phyloP scores from a whole-genome alignment of 2,329 filamentous ascomycete species.

The Nannizziopsis barbatae region DNA sequence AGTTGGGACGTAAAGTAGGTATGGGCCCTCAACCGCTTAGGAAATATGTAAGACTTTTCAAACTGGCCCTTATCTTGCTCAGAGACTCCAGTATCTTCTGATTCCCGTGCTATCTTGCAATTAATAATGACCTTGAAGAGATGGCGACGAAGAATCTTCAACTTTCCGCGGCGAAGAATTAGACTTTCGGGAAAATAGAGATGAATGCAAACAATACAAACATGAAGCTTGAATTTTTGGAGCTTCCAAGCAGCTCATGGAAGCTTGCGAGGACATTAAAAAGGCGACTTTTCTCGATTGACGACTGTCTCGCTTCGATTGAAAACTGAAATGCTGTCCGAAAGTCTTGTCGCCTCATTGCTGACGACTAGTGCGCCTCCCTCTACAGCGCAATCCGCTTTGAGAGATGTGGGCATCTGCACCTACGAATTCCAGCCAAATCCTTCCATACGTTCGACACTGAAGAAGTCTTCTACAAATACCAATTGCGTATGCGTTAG shows the following conservation, averaged over 20 bases:
- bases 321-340: conserved; percentile 34
- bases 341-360: conserved; percentile 39
- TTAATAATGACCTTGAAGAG: background rate
- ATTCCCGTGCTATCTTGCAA: too few species aligned
- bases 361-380: conserved; percentile 26
- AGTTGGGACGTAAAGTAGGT: background rate
- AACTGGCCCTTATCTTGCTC: too few species aligned
- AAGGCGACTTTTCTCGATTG: background rate
- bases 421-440: conserved; percentile 70
- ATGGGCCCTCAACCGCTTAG: too few species aligned
- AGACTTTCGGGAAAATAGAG: background rate
- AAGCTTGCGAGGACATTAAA: background rate
- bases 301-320: background rate
- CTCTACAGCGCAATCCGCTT: conserved; percentile 36
- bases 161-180: conserved; percentile 1
- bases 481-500: conserved; percentile 69
- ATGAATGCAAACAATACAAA: conserved; percentile 6
- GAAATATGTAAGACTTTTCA: too few species aligned
- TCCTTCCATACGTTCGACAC: conserved; percentile 60
- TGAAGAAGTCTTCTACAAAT: conserved; percentile 86
- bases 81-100: too few species aligned
- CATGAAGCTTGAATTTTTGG: background rate
- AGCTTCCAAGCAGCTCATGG: background rate
- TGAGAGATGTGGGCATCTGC: conserved; percentile 78
- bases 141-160: background rate